Base-by-base conservation (phyloP, 2,329 filamentous ascomycete genomes). In the Microcyclosporella mali region DNA sequence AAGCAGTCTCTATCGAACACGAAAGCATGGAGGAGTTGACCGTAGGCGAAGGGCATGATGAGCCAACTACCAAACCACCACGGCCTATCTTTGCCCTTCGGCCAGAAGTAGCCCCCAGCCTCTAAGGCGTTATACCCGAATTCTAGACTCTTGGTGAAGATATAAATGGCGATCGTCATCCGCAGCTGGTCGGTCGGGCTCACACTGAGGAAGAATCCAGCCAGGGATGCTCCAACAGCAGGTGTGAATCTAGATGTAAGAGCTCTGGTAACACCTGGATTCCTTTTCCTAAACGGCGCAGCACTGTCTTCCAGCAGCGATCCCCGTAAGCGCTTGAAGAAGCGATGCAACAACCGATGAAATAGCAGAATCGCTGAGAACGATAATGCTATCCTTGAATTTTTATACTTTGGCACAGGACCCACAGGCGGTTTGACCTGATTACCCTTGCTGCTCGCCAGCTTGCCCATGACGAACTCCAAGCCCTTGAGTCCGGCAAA, bases 281-380 rank as follows among this genome's bases (percentile, higher is more conserved):
- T 95, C 41, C 90, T 83, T 44, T 75, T 72, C 11, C 88, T 78
- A 66, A 97, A 95, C 0, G 86, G 83, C 41, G 78, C 76, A 1
- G 89, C 88, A 43, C 86, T 78, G n/a, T 56, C 47, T n/a, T 86
- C 78, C 28, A 94, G 79, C 3, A 98, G 73, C 51, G 88, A 87
- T 1, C 77, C 73, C 36, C 90, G 82, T 33, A 97, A 71, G 19
- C 87, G 79, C 18, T 78, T 78, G 56, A 97, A 85, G 72, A 97
- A 95, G 46, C 90, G 86, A 68, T 90, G 88, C 18, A 97, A 79
- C 1, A 95, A 73, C 21, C 92, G 81, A 64, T 98, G 92, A 48
- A 94, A 79, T 33, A 97, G 79, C 15, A 97, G 75, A 50, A 95
- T 88, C 2, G 85, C 77, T 12, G 88, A 89, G 11, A 95, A 74